Conservation (phyloP, 257 asterid genomes). For the Schizonepeta tenuifolia region DNA sequence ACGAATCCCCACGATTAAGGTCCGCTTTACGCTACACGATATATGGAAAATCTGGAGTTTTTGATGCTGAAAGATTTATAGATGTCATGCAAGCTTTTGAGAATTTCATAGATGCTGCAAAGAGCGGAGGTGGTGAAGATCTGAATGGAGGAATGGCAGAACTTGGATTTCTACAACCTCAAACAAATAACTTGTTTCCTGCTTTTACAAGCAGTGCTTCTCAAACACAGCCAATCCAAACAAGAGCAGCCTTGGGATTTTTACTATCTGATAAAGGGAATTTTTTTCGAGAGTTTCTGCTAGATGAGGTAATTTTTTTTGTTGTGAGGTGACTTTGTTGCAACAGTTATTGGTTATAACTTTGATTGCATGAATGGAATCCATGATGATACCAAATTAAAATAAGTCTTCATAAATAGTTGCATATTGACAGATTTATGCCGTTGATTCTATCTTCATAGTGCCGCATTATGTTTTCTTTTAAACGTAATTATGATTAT, state of each 20-base stretch:
- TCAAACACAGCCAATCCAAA: slow-evolving; percentile 78
- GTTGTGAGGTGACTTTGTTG: not conserved
- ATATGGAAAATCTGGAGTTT: slow-evolving; percentile 92
- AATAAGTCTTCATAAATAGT: not conserved
- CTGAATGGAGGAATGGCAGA: slow-evolving; percentile 97
- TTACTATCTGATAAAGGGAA: slow-evolving; percentile 92
- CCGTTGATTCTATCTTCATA: not conserved
- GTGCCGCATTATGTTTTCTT: not conserved
- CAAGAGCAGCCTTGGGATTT: slow-evolving; percentile 92
- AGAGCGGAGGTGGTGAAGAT: slow-evolving; percentile 97
- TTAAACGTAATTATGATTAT: not conserved
- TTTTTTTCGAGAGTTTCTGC: slow-evolving; percentile 88
- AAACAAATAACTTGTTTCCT: slow-evolving; percentile 54
- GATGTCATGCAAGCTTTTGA: slow-evolving; percentile 99
- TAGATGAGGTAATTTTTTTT: slow-evolving; percentile 75
- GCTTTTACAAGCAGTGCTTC: slow-evolving; percentile 40
- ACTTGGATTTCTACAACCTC: slow-evolving; percentile 78
- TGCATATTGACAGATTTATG: not conserved
- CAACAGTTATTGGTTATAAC: not conserved
- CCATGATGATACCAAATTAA: not conserved
- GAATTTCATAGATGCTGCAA: slow-evolving; percentile 93
- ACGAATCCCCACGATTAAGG: slow-evolving; percentile 92
- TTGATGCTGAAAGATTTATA: slow-evolving; percentile 95
- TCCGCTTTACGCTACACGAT: slow-evolving; percentile 90
- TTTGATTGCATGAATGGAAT: not conserved